Conservation (phyloP, 1,284 basidiomycete genomes). For the Irpex rosettiformis region DNA sequence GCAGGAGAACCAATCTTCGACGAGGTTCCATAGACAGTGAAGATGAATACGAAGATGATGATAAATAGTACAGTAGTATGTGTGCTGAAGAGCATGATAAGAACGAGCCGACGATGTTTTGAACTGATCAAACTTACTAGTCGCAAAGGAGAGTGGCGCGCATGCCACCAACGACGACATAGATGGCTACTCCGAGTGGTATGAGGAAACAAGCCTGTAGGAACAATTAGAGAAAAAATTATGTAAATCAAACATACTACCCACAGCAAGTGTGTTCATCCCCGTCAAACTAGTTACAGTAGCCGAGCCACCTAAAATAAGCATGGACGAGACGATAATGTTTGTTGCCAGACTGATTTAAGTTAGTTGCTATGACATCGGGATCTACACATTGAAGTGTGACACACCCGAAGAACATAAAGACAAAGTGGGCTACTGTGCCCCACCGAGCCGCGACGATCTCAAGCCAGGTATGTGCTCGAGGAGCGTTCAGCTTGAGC, state of each 20-base stretch:
- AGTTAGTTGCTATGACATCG: background rate
- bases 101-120: background rate
- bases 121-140: conserved; percentile 22
- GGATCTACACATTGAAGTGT: conserved; percentile 18
- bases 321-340: conserved; percentile 59
- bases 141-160: conserved; percentile 41
- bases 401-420: conserved; percentile 68
- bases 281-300: conserved; percentile 57
- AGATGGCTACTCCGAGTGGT: conserved; percentile 50
- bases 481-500: conserved; percentile 60
- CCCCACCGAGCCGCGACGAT: conserved; percentile 62
- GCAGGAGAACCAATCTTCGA: conserved; percentile 49
- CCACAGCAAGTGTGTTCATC: conserved; percentile 53
- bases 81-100: conserved; percentile 41
- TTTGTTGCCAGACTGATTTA: conserved; percentile 50
- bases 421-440: conserved; percentile 52
- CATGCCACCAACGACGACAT: conserved; percentile 53
- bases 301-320: conserved; percentile 59
- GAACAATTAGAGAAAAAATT: conserved; percentile 15
- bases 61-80: conserved; percentile 81
- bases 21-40: conserved; percentile 71
- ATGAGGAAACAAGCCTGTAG: conserved; percentile 60
- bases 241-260: conserved; percentile 20
- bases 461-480: conserved; percentile 61
- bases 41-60: conserved; percentile 70